phyloP scores from a whole-genome alignment of 1,284 basidiomycete species.

The Sporisorium scitamineum region DNA sequence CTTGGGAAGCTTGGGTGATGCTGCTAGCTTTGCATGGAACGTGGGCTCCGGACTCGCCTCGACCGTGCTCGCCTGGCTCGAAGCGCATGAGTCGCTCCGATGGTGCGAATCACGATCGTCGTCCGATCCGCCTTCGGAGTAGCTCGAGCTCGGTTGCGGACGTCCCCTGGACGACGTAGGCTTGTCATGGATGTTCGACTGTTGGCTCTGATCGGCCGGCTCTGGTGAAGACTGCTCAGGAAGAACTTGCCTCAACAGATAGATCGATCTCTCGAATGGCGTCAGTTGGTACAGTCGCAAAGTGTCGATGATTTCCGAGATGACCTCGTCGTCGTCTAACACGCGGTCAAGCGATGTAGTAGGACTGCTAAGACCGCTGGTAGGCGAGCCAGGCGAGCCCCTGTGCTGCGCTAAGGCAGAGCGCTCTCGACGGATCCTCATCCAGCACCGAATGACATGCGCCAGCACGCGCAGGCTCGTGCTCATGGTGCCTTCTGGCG shows the following conservation, averaged over 20 bases:
- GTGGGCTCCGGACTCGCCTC: slow-evolving; percentile 9
- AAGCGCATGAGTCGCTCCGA: slow-evolving; percentile 26
- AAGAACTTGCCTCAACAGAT: slow-evolving; percentile 27
- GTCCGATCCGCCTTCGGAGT: slow-evolving; percentile 12
- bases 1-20: slow-evolving; percentile 23
- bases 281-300: slow-evolving; percentile 22
- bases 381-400: slow-evolving; percentile 1
- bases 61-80: slow-evolving; percentile 33
- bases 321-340: slow-evolving; percentile 37
- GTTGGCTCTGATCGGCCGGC: background rate
- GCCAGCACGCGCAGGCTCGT: slow-evolving; percentile 36
- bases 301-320: slow-evolving; percentile 29
- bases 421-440: slow-evolving; percentile 27
- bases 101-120: slow-evolving; percentile 17
- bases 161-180: background rate
- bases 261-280: slow-evolving; percentile 31
- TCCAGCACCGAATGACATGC: slow-evolving; percentile 43
- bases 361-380: background rate
- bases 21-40: background rate
- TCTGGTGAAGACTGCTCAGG: slow-evolving; percentile 6
- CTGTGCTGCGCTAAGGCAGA: slow-evolving; percentile 6
- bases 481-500: slow-evolving; percentile 41
- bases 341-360: slow-evolving; percentile 24
- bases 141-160: slow-evolving; percentile 1
- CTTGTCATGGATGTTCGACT: background rate